These are phyloP conservation scores for Nicotiana tomentosiformis DNA, from an alignment of 257 asterid genomes.

Conservation along the genomic window DNA sequence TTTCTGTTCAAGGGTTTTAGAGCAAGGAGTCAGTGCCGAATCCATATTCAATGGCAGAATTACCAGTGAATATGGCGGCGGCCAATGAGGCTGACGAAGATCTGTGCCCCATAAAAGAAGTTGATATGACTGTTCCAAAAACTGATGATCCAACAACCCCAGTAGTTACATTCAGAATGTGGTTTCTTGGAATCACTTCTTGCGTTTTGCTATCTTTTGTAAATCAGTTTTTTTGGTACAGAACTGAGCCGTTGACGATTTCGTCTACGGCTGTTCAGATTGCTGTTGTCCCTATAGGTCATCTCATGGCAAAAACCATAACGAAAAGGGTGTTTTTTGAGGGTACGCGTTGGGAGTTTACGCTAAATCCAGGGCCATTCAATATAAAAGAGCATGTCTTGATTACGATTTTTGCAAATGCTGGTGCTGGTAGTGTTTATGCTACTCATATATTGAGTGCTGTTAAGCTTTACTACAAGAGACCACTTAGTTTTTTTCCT, in stretches of 20 bases:
- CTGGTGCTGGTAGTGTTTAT: slow-evolving; percentile 44
- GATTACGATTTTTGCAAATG: slow-evolving; percentile 45
- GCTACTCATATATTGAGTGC: slow-evolving; percentile 47
- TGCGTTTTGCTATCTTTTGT: slow-evolving; percentile 31
- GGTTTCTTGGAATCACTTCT: slow-evolving; percentile 32
- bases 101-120: slow-evolving; percentile 31
- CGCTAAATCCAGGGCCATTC: slow-evolving; percentile 47
- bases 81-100: slow-evolving; percentile 3
- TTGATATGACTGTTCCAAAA: slow-evolving; percentile 37
- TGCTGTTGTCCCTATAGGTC: slow-evolving; percentile 41
- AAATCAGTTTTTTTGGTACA: slow-evolving; percentile 47
- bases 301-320: slow-evolving; percentile 30
- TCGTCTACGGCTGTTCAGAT: slow-evolving; percentile 30
- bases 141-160: slow-evolving; percentile 39
- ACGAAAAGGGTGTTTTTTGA: slow-evolving; percentile 19
- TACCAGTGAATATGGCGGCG: neutral
- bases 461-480: slow-evolving; percentile 41
- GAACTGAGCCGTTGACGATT: slow-evolving; percentile 23
- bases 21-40: neutral
- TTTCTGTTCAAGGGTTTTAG: neutral
- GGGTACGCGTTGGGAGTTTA: slow-evolving; percentile 30
- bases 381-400: slow-evolving; percentile 46
- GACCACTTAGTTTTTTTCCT: slow-evolving; percentile 20
- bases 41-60: neutral
- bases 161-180: slow-evolving; percentile 41